Conservation (phyloP, 768 basidiomycete species). For the Lentinula edodes region DNA sequence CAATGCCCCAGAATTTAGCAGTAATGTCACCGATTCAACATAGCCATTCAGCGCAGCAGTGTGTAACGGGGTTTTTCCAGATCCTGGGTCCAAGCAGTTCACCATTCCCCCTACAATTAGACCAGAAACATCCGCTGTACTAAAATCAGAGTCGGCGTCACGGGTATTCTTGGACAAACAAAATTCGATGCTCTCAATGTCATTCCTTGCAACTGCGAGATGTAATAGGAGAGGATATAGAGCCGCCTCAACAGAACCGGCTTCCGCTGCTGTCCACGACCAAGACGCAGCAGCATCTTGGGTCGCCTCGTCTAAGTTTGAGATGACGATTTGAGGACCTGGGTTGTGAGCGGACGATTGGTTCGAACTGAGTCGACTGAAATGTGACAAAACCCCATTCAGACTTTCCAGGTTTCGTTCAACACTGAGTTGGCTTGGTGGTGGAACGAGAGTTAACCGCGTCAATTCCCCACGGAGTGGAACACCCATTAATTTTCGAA, state of each 20-base stretch:
- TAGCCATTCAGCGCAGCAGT: slow-evolving; percentile 71
- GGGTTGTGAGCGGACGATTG: slow-evolving; percentile 26
- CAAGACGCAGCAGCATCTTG: slow-evolving; percentile 58
- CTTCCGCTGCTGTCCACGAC: slow-evolving; percentile 77
- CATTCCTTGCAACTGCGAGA: slow-evolving; percentile 69
- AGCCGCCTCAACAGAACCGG: slow-evolving; percentile 59
- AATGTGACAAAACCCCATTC: slow-evolving; percentile 59
- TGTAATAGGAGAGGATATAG: slow-evolving; percentile 76
- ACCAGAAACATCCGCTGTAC: slow-evolving; percentile 20
- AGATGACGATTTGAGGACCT: slow-evolving; percentile 23
- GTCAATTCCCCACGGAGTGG: slow-evolving; percentile 91
- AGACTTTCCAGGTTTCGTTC: slow-evolving; percentile 54
- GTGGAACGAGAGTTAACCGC: slow-evolving; percentile 34
- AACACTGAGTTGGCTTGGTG: slow-evolving; percentile 37
- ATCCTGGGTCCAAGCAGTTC: slow-evolving; percentile 66
- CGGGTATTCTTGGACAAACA: slow-evolving; percentile 30
- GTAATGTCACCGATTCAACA: slow-evolving; percentile 31
- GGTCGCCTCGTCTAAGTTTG: slow-evolving; percentile 27
- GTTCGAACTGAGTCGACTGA: slow-evolving; percentile 58
- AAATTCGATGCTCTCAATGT: slow-evolving; percentile 54
- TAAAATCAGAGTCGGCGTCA: slow-evolving; percentile 17
- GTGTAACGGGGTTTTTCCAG: slow-evolving; percentile 74
- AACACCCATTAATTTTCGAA: slow-evolving; percentile 68
- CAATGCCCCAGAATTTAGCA: slow-evolving; percentile 71
- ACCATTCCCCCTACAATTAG: slow-evolving; percentile 63